These are phyloP conservation scores for Fusarium sp. DNA, from an alignment of 2,329 filamentous ascomycete species.

Conservation along the genomic window DNA sequence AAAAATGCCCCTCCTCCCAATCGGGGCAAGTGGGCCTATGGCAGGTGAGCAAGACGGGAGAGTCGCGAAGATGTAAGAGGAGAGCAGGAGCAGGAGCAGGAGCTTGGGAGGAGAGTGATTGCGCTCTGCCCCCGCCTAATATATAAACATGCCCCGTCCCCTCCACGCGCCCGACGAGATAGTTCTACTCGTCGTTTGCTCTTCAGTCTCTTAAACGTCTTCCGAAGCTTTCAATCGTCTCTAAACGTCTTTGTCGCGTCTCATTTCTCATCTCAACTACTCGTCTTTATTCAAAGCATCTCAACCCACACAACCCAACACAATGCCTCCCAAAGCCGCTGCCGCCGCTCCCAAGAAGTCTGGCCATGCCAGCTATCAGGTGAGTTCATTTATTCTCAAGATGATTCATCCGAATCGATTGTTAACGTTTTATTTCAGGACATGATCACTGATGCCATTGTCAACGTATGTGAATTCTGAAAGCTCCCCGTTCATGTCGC, in stretches of 20 bases:
- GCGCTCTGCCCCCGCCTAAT: conserved; percentile 66
- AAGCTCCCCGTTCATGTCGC: conserved; percentile 51
- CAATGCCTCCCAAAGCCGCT: conserved; percentile 72
- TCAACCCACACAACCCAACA: conserved; percentile 48
- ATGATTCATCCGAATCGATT: background rate
- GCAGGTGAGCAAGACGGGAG: conserved; percentile 42
- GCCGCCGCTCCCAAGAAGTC: conserved; percentile 60
- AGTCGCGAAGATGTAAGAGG: conserved; percentile 39
- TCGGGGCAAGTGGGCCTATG: conserved; percentile 38
- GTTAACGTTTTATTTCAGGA: conserved; percentile 56
- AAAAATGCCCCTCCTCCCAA: conserved; percentile 41
- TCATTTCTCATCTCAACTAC: conserved; percentile 44
- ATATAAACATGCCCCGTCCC: conserved; percentile 70
- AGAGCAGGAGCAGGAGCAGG: conserved; percentile 32
- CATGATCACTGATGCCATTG: conserved; percentile 72
- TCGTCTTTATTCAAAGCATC: conserved; percentile 31
- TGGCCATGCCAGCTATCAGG: conserved; percentile 70
- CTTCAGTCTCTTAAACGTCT: conserved; percentile 43
- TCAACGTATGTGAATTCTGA: conserved; percentile 62
- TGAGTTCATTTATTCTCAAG: conserved; percentile 51
- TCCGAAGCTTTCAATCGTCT: conserved; percentile 13
- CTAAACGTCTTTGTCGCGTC: conserved; percentile 35
- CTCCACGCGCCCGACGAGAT: conserved; percentile 65
- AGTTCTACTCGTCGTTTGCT: conserved; percentile 52
- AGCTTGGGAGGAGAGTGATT: conserved; percentile 61